Evolutionary conservation across 345 rosid species (phyloP).

Genomic region (Populus nigra): DNA sequence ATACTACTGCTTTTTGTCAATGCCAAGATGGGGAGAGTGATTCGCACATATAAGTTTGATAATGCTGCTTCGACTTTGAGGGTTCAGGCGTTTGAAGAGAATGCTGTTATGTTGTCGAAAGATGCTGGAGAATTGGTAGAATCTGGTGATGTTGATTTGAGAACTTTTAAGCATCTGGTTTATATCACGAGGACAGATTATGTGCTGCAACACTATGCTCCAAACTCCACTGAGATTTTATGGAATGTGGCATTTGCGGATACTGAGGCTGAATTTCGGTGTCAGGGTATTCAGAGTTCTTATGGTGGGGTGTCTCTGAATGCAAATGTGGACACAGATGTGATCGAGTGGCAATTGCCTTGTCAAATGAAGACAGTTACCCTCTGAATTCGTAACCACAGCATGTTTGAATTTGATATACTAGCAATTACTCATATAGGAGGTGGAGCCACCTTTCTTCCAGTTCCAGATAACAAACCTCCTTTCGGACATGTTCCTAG

Average conservation of each 20-base stretch:
- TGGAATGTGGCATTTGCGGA: conserved; percentile 35
- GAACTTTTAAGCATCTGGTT: conserved; percentile 16
- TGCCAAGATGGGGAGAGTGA: conserved; percentile 22
- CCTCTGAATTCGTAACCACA: conserved; percentile 14
- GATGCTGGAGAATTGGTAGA: conserved; percentile 7
- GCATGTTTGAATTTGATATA: conserved; percentile 11
- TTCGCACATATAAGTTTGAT: conserved; percentile 9
- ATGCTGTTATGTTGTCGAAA: conserved; percentile 10
- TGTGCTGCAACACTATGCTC: conserved; percentile 21
- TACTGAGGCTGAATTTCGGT: conserved; percentile 22
- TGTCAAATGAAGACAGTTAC: conserved; percentile 20
- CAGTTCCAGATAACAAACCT: conserved; percentile 12
- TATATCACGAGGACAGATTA: conserved; percentile 29
- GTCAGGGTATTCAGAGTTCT: conserved; percentile 13
- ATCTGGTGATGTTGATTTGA: conserved; percentile 11
- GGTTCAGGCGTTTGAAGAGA: conserved; percentile 1
- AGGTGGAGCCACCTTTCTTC: conserved; percentile 13
- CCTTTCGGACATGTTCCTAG: conserved; percentile 29
- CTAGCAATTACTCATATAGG: conserved; percentile 4
- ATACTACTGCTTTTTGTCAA: conserved; percentile 28
- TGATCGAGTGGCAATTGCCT: conserved; percentile 12
- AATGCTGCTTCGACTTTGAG: not conserved
- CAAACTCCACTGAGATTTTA: conserved; percentile 22
- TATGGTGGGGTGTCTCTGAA: conserved; percentile 3
- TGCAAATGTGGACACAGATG: not conserved